Percentiles rank a stretch among this genome's conserved stretches.
phyloP scores from a whole-genome alignment of 768 basidiomycete genomes.

The Exidia glandulosa region DNA sequence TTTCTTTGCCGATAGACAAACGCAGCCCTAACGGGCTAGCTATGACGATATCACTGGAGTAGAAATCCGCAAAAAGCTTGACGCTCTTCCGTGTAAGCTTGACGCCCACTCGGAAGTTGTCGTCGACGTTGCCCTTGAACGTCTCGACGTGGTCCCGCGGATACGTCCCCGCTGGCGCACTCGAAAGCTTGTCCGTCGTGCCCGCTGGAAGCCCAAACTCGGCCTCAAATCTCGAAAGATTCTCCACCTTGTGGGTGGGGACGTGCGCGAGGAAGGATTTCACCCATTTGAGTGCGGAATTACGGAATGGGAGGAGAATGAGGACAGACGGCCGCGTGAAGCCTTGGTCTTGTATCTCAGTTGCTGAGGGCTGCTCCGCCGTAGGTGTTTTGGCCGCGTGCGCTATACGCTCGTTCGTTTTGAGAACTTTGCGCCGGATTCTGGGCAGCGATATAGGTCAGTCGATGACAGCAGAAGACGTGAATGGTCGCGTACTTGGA shows the following conservation, averaged over 20 bases:
- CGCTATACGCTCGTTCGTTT: constrained; percentile 89
- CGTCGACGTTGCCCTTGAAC: constrained; percentile 95
- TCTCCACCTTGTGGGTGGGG: constrained; percentile 77
- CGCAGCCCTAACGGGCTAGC: constrained; percentile 89
- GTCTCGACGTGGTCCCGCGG: constrained; percentile 84
- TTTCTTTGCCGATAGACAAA: constrained; percentile 89
- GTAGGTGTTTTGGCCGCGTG: constrained; percentile 49
- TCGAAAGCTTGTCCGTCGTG: constrained; percentile 67
- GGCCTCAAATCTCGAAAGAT: constrained; percentile 64
- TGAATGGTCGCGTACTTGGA: constrained; percentile 49
- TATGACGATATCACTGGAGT: constrained; percentile 80
- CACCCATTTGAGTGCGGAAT: constrained; percentile 75
- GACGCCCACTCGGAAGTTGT: constrained; percentile 84
- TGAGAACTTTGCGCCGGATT: constrained; percentile 80
- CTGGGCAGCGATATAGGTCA: constrained; percentile 28
- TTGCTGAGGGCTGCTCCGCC: constrained; percentile 43
- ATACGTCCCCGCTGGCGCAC: constrained; percentile 64
- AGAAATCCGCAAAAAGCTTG: constrained; percentile 86
- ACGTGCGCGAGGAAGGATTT: constrained; percentile 68
- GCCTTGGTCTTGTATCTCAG: constrained; percentile 85
- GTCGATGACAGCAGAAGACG: neutral
- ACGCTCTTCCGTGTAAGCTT: constrained; percentile 89
- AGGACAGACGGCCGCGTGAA: constrained; percentile 94
- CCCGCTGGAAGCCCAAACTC: constrained; percentile 80
- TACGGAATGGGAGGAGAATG: constrained; percentile 87